A percentile compares a stretch with the other conserved stretches of the same genome.
Evolutionary conservation across 306 rosid genomes (phyloP).

Genomic region (Biancaea sappan): DNA sequence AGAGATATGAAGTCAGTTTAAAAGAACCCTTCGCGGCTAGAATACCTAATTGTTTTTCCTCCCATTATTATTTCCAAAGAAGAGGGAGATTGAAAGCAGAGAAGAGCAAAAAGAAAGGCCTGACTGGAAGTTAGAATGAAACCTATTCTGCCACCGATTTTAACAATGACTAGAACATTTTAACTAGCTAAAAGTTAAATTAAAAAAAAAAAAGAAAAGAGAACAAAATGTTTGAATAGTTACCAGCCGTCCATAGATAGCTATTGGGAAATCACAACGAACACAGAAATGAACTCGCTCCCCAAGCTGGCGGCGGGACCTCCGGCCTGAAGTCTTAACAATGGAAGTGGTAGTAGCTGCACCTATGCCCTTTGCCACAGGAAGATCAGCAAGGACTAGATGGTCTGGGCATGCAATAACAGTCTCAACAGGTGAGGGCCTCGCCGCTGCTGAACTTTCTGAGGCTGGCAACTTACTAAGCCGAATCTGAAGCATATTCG

Average conservation of each 20-base stretch:
- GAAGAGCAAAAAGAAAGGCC: constrained; percentile 11
- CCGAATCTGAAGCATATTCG: constrained; percentile 92
- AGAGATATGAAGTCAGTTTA: background rate
- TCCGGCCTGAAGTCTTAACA: constrained; percentile 81
- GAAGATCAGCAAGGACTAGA: constrained; percentile 93
- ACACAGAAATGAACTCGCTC: constrained; percentile 97
- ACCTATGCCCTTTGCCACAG: constrained; percentile 97
- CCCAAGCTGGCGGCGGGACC: constrained; percentile 98
- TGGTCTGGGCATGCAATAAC: constrained; percentile 99
- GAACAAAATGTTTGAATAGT: background rate
- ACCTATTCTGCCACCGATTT: background rate
- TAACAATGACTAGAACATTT: background rate
- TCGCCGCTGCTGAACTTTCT: constrained; percentile 64
- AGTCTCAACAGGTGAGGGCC: constrained; percentile 64
- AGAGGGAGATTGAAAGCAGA: background rate
- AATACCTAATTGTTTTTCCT: background rate
- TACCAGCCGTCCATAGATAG: constrained; percentile 93
- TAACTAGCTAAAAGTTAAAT: background rate
- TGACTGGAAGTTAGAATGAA: background rate
- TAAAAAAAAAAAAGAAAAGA: background rate
- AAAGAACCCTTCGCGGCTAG: background rate
- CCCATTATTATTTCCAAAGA: background rate
- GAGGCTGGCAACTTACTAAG: constrained; percentile 69
- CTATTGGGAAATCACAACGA: constrained; percentile 89
- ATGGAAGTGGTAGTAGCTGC: constrained; percentile 67